Evolutionary conservation across 2,329 filamentous ascomycete genomes (phyloP).

Genomic region (Alternaria consortialis): DNA sequence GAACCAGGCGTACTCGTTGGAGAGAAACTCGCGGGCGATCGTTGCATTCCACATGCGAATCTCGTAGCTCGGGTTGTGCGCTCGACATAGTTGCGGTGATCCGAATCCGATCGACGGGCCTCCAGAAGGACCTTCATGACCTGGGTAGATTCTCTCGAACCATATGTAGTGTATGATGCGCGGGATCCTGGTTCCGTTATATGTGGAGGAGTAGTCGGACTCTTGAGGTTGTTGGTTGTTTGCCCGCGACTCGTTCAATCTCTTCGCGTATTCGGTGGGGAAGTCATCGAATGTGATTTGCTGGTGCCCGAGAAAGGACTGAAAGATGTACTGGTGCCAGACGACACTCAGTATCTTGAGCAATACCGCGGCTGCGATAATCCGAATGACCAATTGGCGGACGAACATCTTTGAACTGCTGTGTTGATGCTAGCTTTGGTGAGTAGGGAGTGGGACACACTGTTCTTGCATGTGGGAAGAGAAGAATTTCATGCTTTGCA

Average conservation of each 20-base stretch:
- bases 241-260: slow-evolving; percentile 19
- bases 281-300: slow-evolving; percentile 23
- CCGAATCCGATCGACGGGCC: slow-evolving; percentile 19
- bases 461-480: background rate
- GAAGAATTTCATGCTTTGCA: background rate
- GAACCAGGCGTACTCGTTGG: slow-evolving; percentile 30
- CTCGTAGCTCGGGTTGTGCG: slow-evolving; percentile 28
- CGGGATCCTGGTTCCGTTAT: slow-evolving; percentile 16
- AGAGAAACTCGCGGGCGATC: slow-evolving; percentile 23
- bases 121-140: slow-evolving; percentile 13
- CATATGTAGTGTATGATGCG: slow-evolving; percentile 28
- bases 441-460: background rate
- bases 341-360: slow-evolving; percentile 11
- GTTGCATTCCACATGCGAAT: slow-evolving; percentile 32
- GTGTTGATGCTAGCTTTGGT: background rate
- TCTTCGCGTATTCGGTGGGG: slow-evolving; percentile 7
- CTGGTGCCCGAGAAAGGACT: slow-evolving; percentile 7
- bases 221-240: slow-evolving; percentile 12
- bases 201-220: slow-evolving; percentile 20
- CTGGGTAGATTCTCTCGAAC: slow-evolving; percentile 24
- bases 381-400: slow-evolving; percentile 1
- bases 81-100: slow-evolving; percentile 25
- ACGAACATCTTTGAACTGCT: background rate
- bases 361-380: slow-evolving; percentile 3
- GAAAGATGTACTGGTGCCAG: slow-evolving; percentile 19